Evolutionary conservation across 768 basidiomycete genomes (phyloP), one percentile per base, ranked within the genome.

Genomic region (Candolleomyces eurysporus): DNA sequence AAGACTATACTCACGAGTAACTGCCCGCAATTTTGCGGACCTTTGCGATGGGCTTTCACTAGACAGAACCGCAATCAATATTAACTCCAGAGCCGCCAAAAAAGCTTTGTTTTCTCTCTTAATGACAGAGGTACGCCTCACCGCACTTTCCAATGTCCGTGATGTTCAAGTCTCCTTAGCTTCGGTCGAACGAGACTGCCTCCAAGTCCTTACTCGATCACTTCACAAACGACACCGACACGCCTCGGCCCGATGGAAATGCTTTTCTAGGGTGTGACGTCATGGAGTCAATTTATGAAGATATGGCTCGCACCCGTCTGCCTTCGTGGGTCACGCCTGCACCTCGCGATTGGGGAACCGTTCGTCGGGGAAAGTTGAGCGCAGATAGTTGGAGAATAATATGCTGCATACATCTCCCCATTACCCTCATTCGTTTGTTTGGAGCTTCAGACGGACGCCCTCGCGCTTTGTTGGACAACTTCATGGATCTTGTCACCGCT

Each of bases 361-460:
- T 58, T 40, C 46, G 58, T 60, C 40, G 42, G 6, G 67, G 73
- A 4, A 76, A 73, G 46, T 63, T 75, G 5, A 75, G 71, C 39
- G 73, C 72, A 7, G 70, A 74, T 58, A 66, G 76, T 42, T 76
- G 73, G 74, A 54, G 68, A 14, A 57, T 62, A 0, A n/a, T 68
- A 0, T 68, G 69, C 21, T 65, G 69, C 1, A 59, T 74, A 4
- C 58, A 74, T 53, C 58, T 75, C 10, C 68, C 68, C 0, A 66
- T 76, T 9, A 69, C 66, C 1, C 67, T 77, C 0, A 64, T 64
- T 7, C 65, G 66, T 26, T 26, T 26, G 26, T 26, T 26, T 26
- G 26, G 26, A 26, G 26, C 26, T 26, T 26, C 26, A 26, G 26
- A 26, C 4, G 26, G 26, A 26, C 26, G 26, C 26, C 26, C 26